Conservation (phyloP, 805 yeast species). For the Sugiyamaella mastotermitis region DNA sequence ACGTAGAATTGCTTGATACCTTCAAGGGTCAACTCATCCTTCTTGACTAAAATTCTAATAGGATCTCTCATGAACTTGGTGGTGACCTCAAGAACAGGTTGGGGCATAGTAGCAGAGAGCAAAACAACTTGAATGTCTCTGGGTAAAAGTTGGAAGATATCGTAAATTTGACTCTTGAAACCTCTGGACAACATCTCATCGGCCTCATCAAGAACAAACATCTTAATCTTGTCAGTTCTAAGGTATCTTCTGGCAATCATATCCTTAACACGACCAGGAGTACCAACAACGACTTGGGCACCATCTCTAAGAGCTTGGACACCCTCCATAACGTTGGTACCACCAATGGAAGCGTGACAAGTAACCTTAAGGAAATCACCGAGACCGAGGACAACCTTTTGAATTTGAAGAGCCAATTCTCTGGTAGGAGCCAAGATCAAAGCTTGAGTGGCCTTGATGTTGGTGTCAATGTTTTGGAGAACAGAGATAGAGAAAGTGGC, state of each 20-base stretch:
- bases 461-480: conserved; percentile 77
- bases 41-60: conserved; percentile 86
- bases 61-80: conserved; percentile 90
- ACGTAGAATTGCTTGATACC: conserved; percentile 92
- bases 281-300: conserved; percentile 90
- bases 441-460: conserved; percentile 75
- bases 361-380: conserved; percentile 85
- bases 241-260: conserved; percentile 80
- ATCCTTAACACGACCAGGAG: conserved; percentile 94
- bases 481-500: conserved; percentile 96
- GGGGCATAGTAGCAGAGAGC: conserved; percentile 90
- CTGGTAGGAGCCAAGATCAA: conserved; percentile 91
- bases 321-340: conserved; percentile 79
- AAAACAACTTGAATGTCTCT: conserved; percentile 86
- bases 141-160: conserved; percentile 80
- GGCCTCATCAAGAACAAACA: conserved; percentile 93
- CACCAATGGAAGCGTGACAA: conserved; percentile 92
- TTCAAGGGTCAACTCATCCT: conserved; percentile 88
- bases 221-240: conserved; percentile 68
- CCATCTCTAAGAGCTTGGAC: conserved; percentile 68
- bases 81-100: conserved; percentile 87
- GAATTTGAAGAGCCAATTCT: conserved; percentile 91
- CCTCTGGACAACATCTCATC: conserved; percentile 92
- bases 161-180: conserved; percentile 92
- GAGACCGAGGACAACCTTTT: conserved; percentile 75